These are phyloP conservation scores for Colletotrichum lentis DNA, from an alignment of 2,329 filamentous ascomycete genomes.

Conservation along the genomic window DNA sequence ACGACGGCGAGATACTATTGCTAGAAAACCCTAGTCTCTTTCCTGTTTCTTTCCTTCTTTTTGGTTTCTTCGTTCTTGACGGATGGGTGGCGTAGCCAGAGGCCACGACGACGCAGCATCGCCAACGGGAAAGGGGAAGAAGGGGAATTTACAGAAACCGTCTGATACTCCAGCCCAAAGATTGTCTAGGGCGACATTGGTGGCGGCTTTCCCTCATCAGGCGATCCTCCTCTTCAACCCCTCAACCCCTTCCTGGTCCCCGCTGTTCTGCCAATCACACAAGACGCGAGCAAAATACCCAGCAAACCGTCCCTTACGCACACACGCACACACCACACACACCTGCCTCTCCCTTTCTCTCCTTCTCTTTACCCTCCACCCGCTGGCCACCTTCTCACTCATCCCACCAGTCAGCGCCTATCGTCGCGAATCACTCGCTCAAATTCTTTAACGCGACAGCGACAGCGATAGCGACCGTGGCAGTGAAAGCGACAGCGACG, in stretches of 20 bases:
- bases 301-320: conserved; percentile 21
- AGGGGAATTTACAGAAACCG: conserved; percentile 18
- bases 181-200: conserved; percentile 23
- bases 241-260: conserved; percentile 9
- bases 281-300: conserved; percentile 27
- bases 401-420: conserved; percentile 25
- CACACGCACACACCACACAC: background rate
- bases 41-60: too few species aligned
- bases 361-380: conserved; percentile 7
- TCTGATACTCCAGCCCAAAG: conserved; percentile 17
- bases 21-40: too few species aligned
- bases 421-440: conserved; percentile 24
- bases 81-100: background rate
- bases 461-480: background rate
- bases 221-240: conserved; percentile 17
- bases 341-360: too few species aligned
- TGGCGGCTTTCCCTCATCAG: conserved; percentile 28
- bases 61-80: background rate
- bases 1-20: background rate
- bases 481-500: background rate
- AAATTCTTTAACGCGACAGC: conserved; percentile 11
- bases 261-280: conserved; percentile 15
- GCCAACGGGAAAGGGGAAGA: background rate
- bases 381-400: conserved; percentile 18
- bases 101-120: background rate